phyloP scores from a whole-genome alignment of 768 basidiomycete species.

The Hemileccinum impolitum region DNA sequence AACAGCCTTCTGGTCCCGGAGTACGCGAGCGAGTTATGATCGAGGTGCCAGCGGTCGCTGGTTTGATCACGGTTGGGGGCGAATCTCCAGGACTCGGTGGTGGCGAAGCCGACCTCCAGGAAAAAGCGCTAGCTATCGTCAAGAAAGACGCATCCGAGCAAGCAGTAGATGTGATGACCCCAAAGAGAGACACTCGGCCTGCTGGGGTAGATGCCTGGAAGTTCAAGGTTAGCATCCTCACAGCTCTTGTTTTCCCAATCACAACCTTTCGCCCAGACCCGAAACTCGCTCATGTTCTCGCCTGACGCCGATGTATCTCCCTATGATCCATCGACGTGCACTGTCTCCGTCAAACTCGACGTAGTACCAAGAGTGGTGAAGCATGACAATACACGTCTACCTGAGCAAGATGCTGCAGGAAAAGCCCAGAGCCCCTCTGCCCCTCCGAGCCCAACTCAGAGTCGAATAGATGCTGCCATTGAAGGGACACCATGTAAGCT shows the following conservation, averaged over 20 bases:
- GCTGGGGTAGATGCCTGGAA: constrained; percentile 80
- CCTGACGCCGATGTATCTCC: constrained; percentile 89
- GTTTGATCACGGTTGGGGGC: constrained; percentile 44
- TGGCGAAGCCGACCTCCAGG: constrained; percentile 24
- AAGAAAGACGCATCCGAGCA: constrained; percentile 28
- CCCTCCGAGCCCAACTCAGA: constrained; percentile 87
- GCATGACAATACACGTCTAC: constrained; percentile 78
- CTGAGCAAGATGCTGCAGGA: constrained; percentile 59
- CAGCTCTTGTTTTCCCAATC: background rate
- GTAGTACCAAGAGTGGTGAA: constrained; percentile 63
- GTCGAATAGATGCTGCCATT: constrained; percentile 90
- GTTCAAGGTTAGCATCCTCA: constrained; percentile 56
- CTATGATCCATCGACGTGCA: constrained; percentile 47
- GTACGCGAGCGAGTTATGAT: constrained; percentile 67
- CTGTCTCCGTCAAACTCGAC: constrained; percentile 28
- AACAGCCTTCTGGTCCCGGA: constrained; percentile 58
- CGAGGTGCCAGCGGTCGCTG: constrained; percentile 53
- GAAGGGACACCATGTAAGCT: constrained; percentile 83
- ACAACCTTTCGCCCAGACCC: constrained; percentile 48
- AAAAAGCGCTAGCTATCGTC: constrained; percentile 19
- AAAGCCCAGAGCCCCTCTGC: constrained; percentile 44
- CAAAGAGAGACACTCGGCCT: constrained; percentile 64
- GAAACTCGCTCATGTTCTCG: constrained; percentile 93
- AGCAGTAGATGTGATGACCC: constrained; percentile 74
- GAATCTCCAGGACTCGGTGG: constrained; percentile 19